phyloP scores from a whole-genome alignment of 1,284 basidiomycete species.

The Naganishia sp. region DNA sequence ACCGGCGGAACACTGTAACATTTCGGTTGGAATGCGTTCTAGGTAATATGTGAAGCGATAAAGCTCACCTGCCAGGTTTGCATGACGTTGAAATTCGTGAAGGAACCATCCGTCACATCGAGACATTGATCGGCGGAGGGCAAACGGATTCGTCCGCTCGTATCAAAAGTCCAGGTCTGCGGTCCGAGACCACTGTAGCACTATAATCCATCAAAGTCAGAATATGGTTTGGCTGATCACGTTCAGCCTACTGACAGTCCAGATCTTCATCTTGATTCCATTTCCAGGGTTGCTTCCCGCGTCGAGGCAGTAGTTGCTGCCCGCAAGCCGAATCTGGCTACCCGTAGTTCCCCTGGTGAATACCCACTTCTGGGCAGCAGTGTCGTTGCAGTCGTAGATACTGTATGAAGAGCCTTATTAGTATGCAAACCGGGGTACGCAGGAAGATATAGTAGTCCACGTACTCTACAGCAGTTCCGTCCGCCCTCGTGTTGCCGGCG shows the following conservation, averaged over 20 bases:
- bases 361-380: constrained; percentile 41
- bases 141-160: constrained; percentile 37
- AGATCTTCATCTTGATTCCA: constrained; percentile 40
- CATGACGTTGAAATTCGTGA: constrained; percentile 36
- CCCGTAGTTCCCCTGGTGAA: constrained; percentile 35
- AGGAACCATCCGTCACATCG: constrained; percentile 39
- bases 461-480: constrained; percentile 38
- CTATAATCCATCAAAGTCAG: constrained; percentile 16
- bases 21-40: no score
- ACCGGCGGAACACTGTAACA: constrained; percentile 17
- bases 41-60: neutral
- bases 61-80: constrained; percentile 39
- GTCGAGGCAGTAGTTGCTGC: constrained; percentile 44
- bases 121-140: constrained; percentile 39
- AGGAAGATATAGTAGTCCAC: constrained; percentile 1
- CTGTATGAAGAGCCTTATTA: constrained; percentile 11
- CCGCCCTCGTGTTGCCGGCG: constrained; percentile 24
- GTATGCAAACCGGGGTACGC: neutral
- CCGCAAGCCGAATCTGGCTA: constrained; percentile 36
- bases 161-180: constrained; percentile 40
- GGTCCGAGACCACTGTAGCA: constrained; percentile 38
- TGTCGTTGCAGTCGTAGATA: constrained; percentile 43
- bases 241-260: constrained; percentile 29
- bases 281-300: constrained; percentile 31
- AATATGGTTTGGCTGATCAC: neutral